These are phyloP conservation scores for Petrea volubilis DNA, from an alignment of 257 asterid genomes.

Conservation along the genomic window DNA sequence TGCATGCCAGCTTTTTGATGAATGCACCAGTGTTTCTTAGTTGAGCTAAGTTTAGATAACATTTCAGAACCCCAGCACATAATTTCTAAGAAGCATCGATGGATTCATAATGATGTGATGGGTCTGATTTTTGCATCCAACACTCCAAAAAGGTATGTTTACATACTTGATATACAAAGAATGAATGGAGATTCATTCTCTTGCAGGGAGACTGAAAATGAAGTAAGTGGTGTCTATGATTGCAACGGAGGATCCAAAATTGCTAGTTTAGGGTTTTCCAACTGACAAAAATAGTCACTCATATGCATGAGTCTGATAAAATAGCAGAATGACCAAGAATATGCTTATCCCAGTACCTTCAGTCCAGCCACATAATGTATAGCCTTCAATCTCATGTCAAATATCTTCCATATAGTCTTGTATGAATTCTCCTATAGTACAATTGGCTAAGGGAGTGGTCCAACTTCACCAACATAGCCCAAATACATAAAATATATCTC, in stretches of 20 bases:
- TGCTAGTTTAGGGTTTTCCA: not conserved
- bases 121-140: not conserved
- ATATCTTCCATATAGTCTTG: not conserved
- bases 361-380: not conserved
- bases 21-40: not conserved
- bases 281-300: not conserved
- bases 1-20: not conserved
- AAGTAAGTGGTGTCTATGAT: not conserved
- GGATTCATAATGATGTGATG: not conserved
- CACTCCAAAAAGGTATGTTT: not conserved
- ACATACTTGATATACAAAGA: not conserved
- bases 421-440: not conserved
- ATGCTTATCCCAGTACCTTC: not conserved
- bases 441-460: not conserved
- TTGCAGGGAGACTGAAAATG: not conserved
- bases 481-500: not conserved
- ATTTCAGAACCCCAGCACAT: not conserved
- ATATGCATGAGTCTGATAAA: not conserved
- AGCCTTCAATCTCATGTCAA: not conserved
- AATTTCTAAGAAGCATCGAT: slow-evolving; percentile 9
- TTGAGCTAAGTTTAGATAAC: not conserved
- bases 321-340: not conserved
- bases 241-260: not conserved
- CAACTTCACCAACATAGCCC: not conserved
- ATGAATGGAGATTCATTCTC: not conserved